These are phyloP conservation scores for Skeletonema costatum DNA, from an alignment of 108 stramenopile species.

Conservation along the genomic window DNA sequence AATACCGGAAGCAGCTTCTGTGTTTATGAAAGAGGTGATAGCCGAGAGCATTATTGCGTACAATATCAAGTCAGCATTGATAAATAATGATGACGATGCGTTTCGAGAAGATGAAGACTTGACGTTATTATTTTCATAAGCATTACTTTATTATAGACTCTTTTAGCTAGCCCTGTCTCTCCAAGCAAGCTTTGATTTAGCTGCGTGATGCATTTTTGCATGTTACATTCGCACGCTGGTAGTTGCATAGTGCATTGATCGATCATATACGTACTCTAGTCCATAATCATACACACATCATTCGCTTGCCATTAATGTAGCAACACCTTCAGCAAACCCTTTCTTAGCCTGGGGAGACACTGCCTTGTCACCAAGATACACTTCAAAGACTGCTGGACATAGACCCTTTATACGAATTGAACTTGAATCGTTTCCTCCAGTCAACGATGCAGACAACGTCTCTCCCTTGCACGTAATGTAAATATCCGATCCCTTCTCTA, in stretches of 20 bases:
- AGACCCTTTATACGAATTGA: conserved; percentile 31
- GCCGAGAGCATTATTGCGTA: conserved; percentile 7
- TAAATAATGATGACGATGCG: neutral
- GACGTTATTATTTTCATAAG: neutral
- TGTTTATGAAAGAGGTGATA: conserved; percentile 17
- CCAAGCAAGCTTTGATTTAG: neutral
- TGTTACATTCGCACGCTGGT: too few species aligned
- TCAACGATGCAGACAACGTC: conserved; percentile 23
- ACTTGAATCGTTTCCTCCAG: conserved; percentile 1
- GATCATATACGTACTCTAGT: too few species aligned
- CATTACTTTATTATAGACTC: neutral
- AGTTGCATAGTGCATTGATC: too few species aligned
- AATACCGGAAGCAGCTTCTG: conserved; percentile 20
- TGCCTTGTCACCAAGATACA: conserved; percentile 26
- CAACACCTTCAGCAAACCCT: conserved; percentile 28
- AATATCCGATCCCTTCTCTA: conserved; percentile 21
- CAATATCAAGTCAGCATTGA: neutral
- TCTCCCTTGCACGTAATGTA: conserved; percentile 39
- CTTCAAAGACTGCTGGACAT: conserved; percentile 20
- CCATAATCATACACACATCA: neutral
- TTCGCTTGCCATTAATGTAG: neutral
- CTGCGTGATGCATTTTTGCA: too few species aligned
- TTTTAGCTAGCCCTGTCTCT: neutral
- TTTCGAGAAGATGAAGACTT: conserved; percentile 27
- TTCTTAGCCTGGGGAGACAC: conserved; percentile 39